A percentile compares a stretch with the other conserved stretches of the same genome.
These are phyloP conservation scores for Yamadazyma sp. DNA, from an alignment of 805 yeast genomes.

Conservation along the genomic window DNA sequence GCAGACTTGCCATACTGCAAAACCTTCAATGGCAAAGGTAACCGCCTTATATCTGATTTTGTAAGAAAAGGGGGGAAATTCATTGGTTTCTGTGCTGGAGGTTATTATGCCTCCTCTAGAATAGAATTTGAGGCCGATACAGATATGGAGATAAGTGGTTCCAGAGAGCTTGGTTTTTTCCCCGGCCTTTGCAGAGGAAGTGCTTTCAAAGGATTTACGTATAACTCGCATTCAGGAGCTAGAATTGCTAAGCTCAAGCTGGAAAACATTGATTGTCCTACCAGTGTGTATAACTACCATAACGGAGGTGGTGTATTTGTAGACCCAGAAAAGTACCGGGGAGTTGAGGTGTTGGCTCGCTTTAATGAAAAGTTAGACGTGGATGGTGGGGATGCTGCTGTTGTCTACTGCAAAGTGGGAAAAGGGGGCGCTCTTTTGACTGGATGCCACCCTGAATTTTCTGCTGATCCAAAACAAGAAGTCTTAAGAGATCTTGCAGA, in stretches of 20 bases:
- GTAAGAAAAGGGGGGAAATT: conserved; percentile 79
- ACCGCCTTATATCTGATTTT: conserved; percentile 56
- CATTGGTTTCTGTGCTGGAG: conserved; percentile 95
- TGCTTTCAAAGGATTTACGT: conserved; percentile 76
- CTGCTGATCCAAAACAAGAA: conserved; percentile 23
- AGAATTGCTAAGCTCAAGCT: conserved; percentile 51
- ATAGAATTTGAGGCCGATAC: conserved; percentile 85
- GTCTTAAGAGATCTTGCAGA: conserved; percentile 37
- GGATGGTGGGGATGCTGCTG: conserved; percentile 59
- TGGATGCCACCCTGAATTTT: conserved; percentile 90
- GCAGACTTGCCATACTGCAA: conserved; percentile 88
- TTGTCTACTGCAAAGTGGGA: conserved; percentile 65
- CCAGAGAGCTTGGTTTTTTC: conserved; percentile 76
- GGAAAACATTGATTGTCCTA: conserved; percentile 27
- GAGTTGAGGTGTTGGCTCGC: conserved; percentile 71
- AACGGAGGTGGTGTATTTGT: conserved; percentile 92
- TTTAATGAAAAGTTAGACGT: conserved; percentile 61
- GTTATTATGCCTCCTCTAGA: conserved; percentile 71
- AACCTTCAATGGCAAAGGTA: conserved; percentile 69
- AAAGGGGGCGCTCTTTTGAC: conserved; percentile 72
- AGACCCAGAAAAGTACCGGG: conserved; percentile 59
- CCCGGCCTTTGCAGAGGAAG: conserved; percentile 85
- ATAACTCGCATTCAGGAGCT: conserved; percentile 77
- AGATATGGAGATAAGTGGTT: conserved; percentile 80
- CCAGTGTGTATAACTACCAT: conserved; percentile 49